phyloP scores from a whole-genome alignment of 176 grass and related monocot species.

The Neostapfia colusana region DNA sequence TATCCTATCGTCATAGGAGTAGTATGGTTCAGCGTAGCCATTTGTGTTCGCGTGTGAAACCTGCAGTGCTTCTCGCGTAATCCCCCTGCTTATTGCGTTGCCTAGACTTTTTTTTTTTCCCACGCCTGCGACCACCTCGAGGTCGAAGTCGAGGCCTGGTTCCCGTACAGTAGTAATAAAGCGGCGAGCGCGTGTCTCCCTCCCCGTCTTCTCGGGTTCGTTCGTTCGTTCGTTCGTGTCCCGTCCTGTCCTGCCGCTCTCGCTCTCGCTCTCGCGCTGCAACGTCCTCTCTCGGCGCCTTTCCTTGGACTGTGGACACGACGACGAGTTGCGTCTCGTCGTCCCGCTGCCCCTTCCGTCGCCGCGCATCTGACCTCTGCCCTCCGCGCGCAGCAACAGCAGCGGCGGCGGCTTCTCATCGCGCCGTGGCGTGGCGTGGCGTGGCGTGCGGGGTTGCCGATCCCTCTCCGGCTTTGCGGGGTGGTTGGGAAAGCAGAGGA shows the following conservation, averaged over 20 bases:
- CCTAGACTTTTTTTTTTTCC: slow-evolving; percentile 1
- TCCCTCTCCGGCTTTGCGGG: slow-evolving; percentile 15
- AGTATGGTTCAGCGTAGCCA: no score
- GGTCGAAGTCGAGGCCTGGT: neutral
- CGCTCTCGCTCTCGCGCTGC: no score
- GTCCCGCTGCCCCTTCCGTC: no score
- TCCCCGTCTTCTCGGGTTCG: neutral
- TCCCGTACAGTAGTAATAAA: neutral
- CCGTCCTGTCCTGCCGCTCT: neutral
- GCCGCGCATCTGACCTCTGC: neutral
- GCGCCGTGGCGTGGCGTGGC: neutral
- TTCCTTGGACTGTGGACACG: no score
- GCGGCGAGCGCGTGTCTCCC: slow-evolving; percentile 15
- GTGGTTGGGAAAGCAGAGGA: slow-evolving; percentile 43
- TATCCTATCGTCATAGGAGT: no score
- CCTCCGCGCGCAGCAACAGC: neutral
- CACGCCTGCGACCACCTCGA: neutral
- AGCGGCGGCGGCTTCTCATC: no score
- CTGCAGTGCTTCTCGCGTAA: neutral
- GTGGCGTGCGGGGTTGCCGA: slow-evolving; percentile 34
- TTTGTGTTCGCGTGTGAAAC: no score
- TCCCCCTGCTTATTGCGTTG: neutral
- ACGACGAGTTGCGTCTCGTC: no score
- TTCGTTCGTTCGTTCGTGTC: no score
- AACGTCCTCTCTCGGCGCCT: neutral